Evolutionary conservation across 805 yeast genomes (phyloP), one percentile per base, ranked within the genome.

Genomic region (Ogataea siamensis): DNA sequence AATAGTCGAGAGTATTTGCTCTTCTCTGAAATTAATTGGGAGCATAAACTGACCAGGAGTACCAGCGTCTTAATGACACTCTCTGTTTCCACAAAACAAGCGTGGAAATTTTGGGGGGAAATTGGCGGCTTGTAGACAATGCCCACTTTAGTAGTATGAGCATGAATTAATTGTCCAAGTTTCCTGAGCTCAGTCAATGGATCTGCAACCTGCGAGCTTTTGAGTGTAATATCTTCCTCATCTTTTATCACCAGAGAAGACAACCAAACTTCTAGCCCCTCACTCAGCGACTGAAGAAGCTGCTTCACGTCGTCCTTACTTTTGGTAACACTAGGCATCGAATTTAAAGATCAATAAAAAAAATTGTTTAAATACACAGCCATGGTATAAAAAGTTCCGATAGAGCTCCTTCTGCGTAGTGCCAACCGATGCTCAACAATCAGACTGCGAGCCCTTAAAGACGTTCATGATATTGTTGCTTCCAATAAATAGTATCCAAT

Each of bases 121-220:
- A 74, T 69, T 1, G 79, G 78, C 2, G 85, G 80, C 50, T 76
- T 78, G 64, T 78, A 83, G 0, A 82, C 74, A 18, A 83, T 70
- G 1, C 88, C 89, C 5, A 85, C 65, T 55, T 86, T 86, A 2
- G 95, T 87, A 2, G 82, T 69, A 55, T 85, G 88, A 1, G 95
- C 88, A 57, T 71, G 79, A 7, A 82, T 66, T 26, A 87, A 63
- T 40, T 73, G 68, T 13, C 76, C 57, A 5, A 84, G 52, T 54
- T 87, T 87, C 5, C 54, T 58, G 11, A 85, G 51, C 50, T 87
- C 95, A 5, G 61, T 64, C 7, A 76, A 47, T 3, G 86, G 82
- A 5, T 64, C 48, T 5, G 53, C 62, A 2, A 78, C 46, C 19
- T 50, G 45, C 1, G 67, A 40, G 6, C 60, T 37, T 22, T 28